Conservation (phyloP, 306 rosid genomes). For the Hippophae rhamnoides region DNA sequence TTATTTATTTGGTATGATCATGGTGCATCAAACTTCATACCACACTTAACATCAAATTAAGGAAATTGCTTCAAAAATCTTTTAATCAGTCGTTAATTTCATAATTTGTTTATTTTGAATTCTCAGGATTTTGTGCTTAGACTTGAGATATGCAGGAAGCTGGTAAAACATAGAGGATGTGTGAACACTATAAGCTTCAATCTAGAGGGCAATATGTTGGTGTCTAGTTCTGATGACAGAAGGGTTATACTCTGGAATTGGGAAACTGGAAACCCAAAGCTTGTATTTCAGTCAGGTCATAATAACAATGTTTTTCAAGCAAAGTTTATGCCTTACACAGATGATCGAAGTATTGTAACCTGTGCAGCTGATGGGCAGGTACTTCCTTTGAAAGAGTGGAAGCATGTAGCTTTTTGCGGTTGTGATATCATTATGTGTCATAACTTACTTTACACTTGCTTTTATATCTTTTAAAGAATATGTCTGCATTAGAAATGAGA, state of each 20-base stretch:
- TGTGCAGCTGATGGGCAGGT: slow-evolving; percentile 98
- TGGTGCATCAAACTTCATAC: no score
- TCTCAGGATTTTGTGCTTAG: slow-evolving; percentile 74
- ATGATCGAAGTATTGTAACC: slow-evolving; percentile 66
- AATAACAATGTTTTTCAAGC: slow-evolving; percentile 70
- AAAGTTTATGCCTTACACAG: slow-evolving; percentile 61
- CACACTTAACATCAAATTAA: no score
- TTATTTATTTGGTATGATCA: no score
- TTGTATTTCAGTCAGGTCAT: slow-evolving; percentile 62
- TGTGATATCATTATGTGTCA: background rate
- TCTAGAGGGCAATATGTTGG: slow-evolving; percentile 58
- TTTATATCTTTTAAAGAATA: background rate
- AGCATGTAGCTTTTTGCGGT: background rate
- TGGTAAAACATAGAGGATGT: slow-evolving; percentile 70
- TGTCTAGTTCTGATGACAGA: slow-evolving; percentile 80
- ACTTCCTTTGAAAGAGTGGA: slow-evolving; percentile 3
- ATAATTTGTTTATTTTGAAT: slow-evolving; percentile 1
- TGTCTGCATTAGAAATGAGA: background rate
- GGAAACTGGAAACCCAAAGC: slow-evolving; percentile 45
- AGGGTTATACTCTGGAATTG: slow-evolving; percentile 80
- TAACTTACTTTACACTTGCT: background rate
- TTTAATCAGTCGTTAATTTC: background rate
- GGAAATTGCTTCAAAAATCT: background rate
- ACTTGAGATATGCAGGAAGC: slow-evolving; percentile 49
- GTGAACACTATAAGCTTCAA: slow-evolving; percentile 78